phyloP scores from a whole-genome alignment of 495 filamentous ascomycete species.

The Aspergillus bertholletiae region DNA sequence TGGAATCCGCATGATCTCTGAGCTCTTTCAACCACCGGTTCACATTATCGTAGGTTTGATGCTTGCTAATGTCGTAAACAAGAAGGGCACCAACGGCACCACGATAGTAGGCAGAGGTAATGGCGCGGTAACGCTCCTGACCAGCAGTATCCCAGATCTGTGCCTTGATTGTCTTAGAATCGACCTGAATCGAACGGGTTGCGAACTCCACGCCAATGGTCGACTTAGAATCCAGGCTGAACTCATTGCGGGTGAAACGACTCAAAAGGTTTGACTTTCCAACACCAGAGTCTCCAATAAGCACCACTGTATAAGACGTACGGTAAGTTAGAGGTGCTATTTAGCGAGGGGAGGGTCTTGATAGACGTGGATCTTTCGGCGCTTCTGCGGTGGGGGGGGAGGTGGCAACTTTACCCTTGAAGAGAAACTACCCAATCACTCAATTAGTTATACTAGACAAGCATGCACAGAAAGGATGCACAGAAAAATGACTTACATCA shows the following conservation, averaged over 20 bases:
- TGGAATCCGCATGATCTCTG: conserved; percentile 94
- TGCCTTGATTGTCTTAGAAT: conserved; percentile 99
- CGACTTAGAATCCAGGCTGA: conserved; percentile 99
- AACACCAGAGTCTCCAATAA: conserved; percentile 98
- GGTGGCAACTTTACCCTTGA: conserved; percentile 77
- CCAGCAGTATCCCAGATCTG: conserved; percentile 99
- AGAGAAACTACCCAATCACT: conserved; percentile 74
- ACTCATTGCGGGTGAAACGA: conserved; percentile 99
- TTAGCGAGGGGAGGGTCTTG: not conserved
- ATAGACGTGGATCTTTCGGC: conserved; percentile 10
- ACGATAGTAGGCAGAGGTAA: conserved; percentile 98
- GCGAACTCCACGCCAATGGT: conserved; percentile 99
- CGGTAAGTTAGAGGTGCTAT: conserved; percentile 18
- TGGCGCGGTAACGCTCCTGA: conserved; percentile 97
- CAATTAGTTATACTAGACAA: conserved; percentile 12
- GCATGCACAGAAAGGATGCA: not conserved
- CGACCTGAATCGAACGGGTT: conserved; percentile 97
- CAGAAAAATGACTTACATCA: conserved; percentile 68
- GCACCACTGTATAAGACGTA: conserved; percentile 64
- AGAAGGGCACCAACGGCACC: conserved; percentile 96
- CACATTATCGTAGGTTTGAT: conserved; percentile 98
- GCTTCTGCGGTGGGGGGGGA: conserved; percentile 16
- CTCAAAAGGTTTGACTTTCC: conserved; percentile 99
- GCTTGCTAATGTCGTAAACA: conserved; percentile 99
- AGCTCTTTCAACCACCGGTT: conserved; percentile 99